Base-by-base conservation (phyloP, 2,329 filamentous ascomycete species). In the Scedosporium apiospermum region DNA sequence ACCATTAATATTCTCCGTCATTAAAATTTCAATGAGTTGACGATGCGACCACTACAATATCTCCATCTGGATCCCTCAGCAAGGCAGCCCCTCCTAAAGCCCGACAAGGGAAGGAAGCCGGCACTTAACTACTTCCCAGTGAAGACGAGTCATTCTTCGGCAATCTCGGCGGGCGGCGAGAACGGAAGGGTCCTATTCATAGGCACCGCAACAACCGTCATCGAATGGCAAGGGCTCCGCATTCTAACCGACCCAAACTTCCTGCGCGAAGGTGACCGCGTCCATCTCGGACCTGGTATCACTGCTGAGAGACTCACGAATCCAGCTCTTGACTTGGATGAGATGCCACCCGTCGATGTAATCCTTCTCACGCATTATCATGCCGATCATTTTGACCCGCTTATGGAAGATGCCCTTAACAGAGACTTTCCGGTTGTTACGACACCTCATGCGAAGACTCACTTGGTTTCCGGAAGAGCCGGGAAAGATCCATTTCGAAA, bases 351-450 rank as follows among this genome's bases (percentile, higher is more conserved):
- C 1, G 76, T 88, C 21, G 84, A 88, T 68, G 73, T 77, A 0
- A 78, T 89, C 2, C 74, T 88, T 38, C 73, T 89, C 1, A 85
- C 81, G 2, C 85, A 88, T 67, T 88, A 88, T 68, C 86, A 89
- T 66, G 85, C 72, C 64, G 76, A 78, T 58, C 76, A 78, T 61
- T 79, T 78, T 55, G 76, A 78, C 60, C 69, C 67, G 34, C 59
- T 73, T 3, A 75, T 78, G 2, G 76, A 78, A 65, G 69, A 71
- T 4, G 70, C 68, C 16, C 65, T 77, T 57, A 71, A 70, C n/a
- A 75, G 83, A 1, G 75, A 78, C 21, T 73, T 88, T 16, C 79
- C 82, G 3, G 87, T 88, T 67, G 77, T 88, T 65, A 85, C 82
- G 2, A 88, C 84, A 1, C 79, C 81, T 4, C 85, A 88, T 69